A percentile compares a stretch with the other conserved stretches of the same genome.
These are phyloP conservation scores for Phialocephala subalpina DNA, from an alignment of 2,329 filamentous ascomycete species.

Conservation along the genomic window DNA sequence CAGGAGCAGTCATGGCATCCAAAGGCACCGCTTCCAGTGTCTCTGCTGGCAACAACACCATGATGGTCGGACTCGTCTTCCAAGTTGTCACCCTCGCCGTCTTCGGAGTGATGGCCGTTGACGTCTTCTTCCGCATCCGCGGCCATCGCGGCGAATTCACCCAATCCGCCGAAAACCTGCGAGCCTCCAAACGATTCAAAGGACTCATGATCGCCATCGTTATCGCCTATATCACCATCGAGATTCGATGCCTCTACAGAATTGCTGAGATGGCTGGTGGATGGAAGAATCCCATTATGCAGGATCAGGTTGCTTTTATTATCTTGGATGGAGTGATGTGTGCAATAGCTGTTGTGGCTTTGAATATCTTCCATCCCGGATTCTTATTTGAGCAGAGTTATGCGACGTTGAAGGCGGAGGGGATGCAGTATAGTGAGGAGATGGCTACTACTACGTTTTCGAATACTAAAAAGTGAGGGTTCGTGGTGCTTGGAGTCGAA, in stretches of 20 bases:
- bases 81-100: conserved; percentile 17
- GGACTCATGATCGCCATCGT: neutral
- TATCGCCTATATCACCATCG: conserved; percentile 1
- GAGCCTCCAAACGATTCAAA: conserved; percentile 9
- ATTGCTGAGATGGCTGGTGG: conserved; percentile 68
- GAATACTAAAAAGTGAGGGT: too few species aligned
- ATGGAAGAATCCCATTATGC: conserved; percentile 69
- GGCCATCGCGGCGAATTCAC: conserved; percentile 2
- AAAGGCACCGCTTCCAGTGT: neutral
- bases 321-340: conserved; percentile 56
- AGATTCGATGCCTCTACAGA: conserved; percentile 24
- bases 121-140: conserved; percentile 11
- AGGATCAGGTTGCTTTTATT: conserved; percentile 65
- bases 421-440: neutral
- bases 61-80: conserved; percentile 14
- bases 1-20: conserved; percentile 10
- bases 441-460: neutral
- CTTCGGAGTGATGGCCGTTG: conserved; percentile 10
- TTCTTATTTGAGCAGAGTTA: conserved; percentile 11
- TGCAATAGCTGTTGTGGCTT: conserved; percentile 8
- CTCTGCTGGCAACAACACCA: conserved; percentile 2
- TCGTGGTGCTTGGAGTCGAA: too few species aligned
- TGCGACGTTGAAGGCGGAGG: conserved; percentile 8
- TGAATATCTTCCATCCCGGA: conserved; percentile 17
- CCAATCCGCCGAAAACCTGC: neutral